Conservation (phyloP, 768 basidiomycete species). For the Amanita subjunquillea region DNA sequence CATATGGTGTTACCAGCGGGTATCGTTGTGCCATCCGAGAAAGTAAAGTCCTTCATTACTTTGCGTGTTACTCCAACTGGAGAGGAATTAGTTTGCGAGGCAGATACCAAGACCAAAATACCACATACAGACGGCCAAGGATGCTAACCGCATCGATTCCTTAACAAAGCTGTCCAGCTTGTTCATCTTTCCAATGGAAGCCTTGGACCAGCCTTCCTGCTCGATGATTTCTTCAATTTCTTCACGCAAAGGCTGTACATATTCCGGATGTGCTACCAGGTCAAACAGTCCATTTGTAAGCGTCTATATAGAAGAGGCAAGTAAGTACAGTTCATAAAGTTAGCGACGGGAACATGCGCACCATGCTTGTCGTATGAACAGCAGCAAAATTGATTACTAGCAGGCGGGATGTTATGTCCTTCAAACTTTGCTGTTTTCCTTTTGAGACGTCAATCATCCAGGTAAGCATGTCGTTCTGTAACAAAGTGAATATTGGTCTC, state of each 20-base stretch:
- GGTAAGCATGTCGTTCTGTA: constrained; percentile 34
- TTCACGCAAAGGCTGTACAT: constrained; percentile 24
- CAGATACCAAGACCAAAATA: not conserved
- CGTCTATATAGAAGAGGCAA: constrained; percentile 19
- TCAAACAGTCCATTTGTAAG: constrained; percentile 26
- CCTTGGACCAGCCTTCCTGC: constrained; percentile 27
- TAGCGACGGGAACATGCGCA: constrained; percentile 5
- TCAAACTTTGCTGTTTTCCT: constrained; percentile 14
- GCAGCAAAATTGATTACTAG: too few relatives aligned
- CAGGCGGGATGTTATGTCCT: constrained; percentile 22
- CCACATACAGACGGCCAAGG: constrained; percentile 13
- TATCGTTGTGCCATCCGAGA: too few relatives aligned
- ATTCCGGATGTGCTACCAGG: constrained; percentile 23
- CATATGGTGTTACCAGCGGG: too few relatives aligned
- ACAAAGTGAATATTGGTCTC: not conserved
- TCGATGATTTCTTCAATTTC: constrained; percentile 30
- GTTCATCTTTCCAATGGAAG: constrained; percentile 24
- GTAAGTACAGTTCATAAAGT: not conserved
- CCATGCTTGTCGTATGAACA: too few relatives aligned
- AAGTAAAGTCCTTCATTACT: too few relatives aligned
- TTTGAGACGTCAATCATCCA: constrained; percentile 34
- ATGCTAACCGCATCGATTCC: constrained; percentile 23
- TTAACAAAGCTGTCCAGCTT: constrained; percentile 37
- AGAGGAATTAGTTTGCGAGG: constrained; percentile 13
- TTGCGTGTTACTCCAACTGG: too few relatives aligned